Conservation (phyloP, 805 yeast genomes). For the Candida nemodendra region DNA sequence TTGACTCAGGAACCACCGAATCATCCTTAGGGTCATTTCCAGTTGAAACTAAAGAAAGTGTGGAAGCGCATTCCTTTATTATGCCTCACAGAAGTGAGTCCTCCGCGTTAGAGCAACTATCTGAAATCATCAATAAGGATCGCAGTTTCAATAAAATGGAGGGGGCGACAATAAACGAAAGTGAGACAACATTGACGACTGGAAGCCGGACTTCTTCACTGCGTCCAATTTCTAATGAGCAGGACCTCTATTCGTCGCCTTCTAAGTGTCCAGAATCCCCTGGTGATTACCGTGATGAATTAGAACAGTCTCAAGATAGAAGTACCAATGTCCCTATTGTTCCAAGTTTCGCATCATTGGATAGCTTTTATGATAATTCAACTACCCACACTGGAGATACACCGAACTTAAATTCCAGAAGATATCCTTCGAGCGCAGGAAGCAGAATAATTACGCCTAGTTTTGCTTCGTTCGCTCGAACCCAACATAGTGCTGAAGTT, state of each 20-base stretch:
- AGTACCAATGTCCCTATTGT: constrained; percentile 48
- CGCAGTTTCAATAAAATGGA: constrained; percentile 4
- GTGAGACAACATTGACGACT: constrained; percentile 14
- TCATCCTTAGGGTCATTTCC: constrained; percentile 28
- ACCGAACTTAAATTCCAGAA: constrained; percentile 11
- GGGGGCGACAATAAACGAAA: constrained; percentile 7
- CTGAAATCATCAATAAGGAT: constrained; percentile 20
- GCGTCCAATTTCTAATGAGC: neutral
- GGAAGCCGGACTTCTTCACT: neutral
- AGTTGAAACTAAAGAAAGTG: constrained; percentile 23
- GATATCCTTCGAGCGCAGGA: constrained; percentile 8
- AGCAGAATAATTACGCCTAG: constrained; percentile 5
- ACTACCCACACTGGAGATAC: constrained; percentile 8
- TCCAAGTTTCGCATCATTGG: constrained; percentile 77
- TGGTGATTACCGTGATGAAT: constrained; percentile 24
- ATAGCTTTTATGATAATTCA: constrained; percentile 51
- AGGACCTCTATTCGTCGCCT: neutral
- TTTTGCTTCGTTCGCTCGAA: constrained; percentile 8
- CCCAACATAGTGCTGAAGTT: neutral
- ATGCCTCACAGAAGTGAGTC: constrained; percentile 14
- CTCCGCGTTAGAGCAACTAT: constrained; percentile 21
- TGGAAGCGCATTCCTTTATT: constrained; percentile 19
- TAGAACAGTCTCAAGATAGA: constrained; percentile 9
- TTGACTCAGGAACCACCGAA: constrained; percentile 32
- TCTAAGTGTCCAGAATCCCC: constrained; percentile 1